Conservation (phyloP, 768 basidiomycete species). For the Amylocystis lapponica region DNA sequence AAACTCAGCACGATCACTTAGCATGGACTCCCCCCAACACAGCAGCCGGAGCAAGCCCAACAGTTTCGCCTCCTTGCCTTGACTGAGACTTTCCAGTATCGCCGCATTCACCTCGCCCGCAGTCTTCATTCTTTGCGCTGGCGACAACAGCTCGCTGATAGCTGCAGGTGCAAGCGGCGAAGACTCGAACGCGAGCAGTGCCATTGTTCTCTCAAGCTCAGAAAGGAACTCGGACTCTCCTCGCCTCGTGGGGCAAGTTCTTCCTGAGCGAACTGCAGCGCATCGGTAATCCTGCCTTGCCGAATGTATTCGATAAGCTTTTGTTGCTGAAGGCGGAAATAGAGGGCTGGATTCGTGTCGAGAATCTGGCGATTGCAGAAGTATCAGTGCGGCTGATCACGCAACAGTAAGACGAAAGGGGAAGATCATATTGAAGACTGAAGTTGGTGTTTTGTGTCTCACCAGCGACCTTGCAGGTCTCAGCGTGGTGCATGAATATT, state of each 20-base stretch:
- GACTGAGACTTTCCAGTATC: slow-evolving; percentile 86
- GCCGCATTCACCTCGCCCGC: slow-evolving; percentile 96
- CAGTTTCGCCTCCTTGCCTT: slow-evolving; percentile 90
- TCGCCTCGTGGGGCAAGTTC: slow-evolving; percentile 94
- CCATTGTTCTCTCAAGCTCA: slow-evolving; percentile 94
- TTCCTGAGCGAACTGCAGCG: slow-evolving; percentile 85
- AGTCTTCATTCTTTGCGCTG: slow-evolving; percentile 88
- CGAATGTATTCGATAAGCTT: slow-evolving; percentile 94
- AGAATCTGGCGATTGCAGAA: slow-evolving; percentile 62
- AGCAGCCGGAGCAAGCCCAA: slow-evolving; percentile 76
- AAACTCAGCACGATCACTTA: slow-evolving; percentile 75
- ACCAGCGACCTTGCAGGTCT: slow-evolving; percentile 80
- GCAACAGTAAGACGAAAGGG: slow-evolving; percentile 15
- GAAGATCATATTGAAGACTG: slow-evolving; percentile 92
- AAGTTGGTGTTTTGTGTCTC: slow-evolving; percentile 76
- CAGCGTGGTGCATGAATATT: slow-evolving; percentile 99
- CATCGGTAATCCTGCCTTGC: slow-evolving; percentile 68
- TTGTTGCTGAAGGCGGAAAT: slow-evolving; percentile 95
- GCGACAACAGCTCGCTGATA: slow-evolving; percentile 77
- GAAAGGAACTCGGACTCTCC: slow-evolving; percentile 90
- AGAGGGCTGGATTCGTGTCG: slow-evolving; percentile 89
- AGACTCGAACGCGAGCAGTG: slow-evolving; percentile 77
- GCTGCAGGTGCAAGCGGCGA: slow-evolving; percentile 51
- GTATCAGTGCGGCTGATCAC: slow-evolving; percentile 11
- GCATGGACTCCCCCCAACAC: slow-evolving; percentile 80